Base-by-base conservation (phyloP, 768 basidiomycete genomes). In the Pleurotus tuoliensis region DNA sequence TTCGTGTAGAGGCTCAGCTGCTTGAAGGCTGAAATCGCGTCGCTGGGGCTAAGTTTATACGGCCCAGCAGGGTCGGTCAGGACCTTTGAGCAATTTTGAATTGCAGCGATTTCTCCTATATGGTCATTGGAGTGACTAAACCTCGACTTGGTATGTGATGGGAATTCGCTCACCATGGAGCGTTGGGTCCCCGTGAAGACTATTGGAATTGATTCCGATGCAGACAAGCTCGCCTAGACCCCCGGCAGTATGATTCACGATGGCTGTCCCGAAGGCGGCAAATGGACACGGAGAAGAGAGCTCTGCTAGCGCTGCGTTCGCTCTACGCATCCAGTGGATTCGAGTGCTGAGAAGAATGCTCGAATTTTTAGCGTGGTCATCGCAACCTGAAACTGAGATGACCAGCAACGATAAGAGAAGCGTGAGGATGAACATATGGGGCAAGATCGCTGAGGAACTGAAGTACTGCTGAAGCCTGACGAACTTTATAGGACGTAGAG, bases 101-200 rank as follows among this genome's bases (percentile, higher is more conserved):
- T 60, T 13, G 59, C 59, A n/a, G 59, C 59, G n/a, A 62, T 62
- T 25, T 62, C 61, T 12, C 59, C 61, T 62, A 44, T 20, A 20
- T 24, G 24, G 34, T 25, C 20, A 24, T 44, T 9, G 8, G 30
- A 34, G 30, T 34, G 9, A 34, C 9, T 11, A 34, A 9, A 34
- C 24, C 24, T 25, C 24, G 1, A 5, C 27, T 30, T 13, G 22
- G 43, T 9, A 38, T 50, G 8, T 5, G 3, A 6, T 6, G 6
- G 52, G 22, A 16, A 24, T 47, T 4, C 37, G n/a, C 47, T n/a
- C 25, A 63, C 62, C 62, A 44, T 63, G 62, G 8, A 61, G 34
- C 11, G 60, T 59, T 8, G 62, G 58, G 47, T 63, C 46, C 0
- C 62, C 62, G 6, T 55, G 52, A 18, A 57, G 48, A 4, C 43